Evolutionary conservation across 2,329 filamentous ascomycete genomes (phyloP), one percentile per base, ranked within the genome.

Genomic region (Annulohypoxylon truncatum): DNA sequence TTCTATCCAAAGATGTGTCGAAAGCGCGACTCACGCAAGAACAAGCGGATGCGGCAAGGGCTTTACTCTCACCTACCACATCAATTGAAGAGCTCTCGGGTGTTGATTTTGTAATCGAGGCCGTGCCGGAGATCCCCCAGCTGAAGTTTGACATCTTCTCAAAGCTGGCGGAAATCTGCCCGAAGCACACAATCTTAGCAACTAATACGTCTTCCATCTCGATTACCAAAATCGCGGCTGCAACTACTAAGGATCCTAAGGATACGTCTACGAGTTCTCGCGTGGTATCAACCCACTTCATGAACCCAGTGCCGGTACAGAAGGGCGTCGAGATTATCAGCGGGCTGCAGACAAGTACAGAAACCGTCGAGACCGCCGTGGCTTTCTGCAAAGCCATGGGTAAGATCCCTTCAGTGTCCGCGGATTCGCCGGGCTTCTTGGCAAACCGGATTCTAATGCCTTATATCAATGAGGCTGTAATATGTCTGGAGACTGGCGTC

Each of bases 161-260:
- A 70, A 86, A 91, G 75, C 86, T 99, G 9, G 94, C 94, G 5
- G 82, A 92, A 73, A 89, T 97, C 72, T 94, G 92, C 72, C 90
- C 93, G 9, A 83, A 90, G 55, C 93, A 98, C 77, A 89, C 96
- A 64, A 92, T 99, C 73, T 87, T 99, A 33, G 95, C 96, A 4
- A 99, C 96, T 68, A 99, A 99, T 83, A 99, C 96, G 5, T 97
- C 94, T n/a, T 97, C 94, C 67, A 99, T 99, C 77, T 95, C 93
- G 66, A 97, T 99, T 79, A 99, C 96, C 44, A 92, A 91, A 76
- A 97, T 99, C 74, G 96, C 96, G 18, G 94, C 96, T 2, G 89
- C 94, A 8, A 95, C 95, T 0, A 91, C 89, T 24, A 84, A 84
- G 60, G 89, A 97, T 76, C 91, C 93, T 0, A 95, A 83, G 15